Conservation (phyloP, 495 filamentous ascomycete genomes). For the Hypoxylon subgilvum region DNA sequence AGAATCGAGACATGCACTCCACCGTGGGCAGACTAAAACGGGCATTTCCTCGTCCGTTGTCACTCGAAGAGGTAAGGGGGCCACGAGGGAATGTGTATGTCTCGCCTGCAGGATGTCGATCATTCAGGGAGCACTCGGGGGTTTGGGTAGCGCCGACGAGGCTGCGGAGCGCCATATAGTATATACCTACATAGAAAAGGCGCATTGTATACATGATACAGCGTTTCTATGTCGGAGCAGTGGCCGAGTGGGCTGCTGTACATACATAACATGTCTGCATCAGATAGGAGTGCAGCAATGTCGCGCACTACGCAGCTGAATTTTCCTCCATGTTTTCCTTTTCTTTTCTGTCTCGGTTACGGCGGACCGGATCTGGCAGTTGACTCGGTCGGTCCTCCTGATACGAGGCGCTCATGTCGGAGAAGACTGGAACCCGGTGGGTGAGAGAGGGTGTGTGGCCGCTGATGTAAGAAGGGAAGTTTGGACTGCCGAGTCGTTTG, state of each 20-base stretch:
- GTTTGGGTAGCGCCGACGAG: constrained; percentile 10
- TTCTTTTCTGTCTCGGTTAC: constrained; percentile 8
- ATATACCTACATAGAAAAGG: constrained; percentile 2
- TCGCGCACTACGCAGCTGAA: constrained; percentile 6
- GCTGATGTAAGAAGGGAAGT: constrained; percentile 35
- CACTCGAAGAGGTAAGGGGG: constrained; percentile 4
- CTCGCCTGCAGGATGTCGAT: constrained; percentile 22
- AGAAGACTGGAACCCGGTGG: constrained; percentile 5
- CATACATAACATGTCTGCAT: constrained; percentile 3
- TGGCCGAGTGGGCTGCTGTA: too few relatives aligned
- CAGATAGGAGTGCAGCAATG: constrained; percentile 20
- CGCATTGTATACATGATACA: too few relatives aligned
- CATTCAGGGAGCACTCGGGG: constrained; percentile 20
- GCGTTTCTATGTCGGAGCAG: neutral
- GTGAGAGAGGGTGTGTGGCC: constrained; percentile 21
- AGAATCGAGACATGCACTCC: constrained; percentile 5
- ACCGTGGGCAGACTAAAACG: too few relatives aligned
- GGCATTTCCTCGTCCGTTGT: constrained; percentile 7
- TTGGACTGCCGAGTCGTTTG: constrained; percentile 32
- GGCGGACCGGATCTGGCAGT: neutral
- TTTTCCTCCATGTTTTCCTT: neutral
- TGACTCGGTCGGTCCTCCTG: constrained; percentile 1
- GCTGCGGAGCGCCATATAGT: constrained; percentile 4
- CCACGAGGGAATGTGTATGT: constrained; percentile 26
- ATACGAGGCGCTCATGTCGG: neutral